A percentile compares a stretch with the other conserved stretches of the same genome.
Evolutionary conservation across 2,329 filamentous ascomycete species (phyloP).

Genomic region (Fusarium continuum): DNA sequence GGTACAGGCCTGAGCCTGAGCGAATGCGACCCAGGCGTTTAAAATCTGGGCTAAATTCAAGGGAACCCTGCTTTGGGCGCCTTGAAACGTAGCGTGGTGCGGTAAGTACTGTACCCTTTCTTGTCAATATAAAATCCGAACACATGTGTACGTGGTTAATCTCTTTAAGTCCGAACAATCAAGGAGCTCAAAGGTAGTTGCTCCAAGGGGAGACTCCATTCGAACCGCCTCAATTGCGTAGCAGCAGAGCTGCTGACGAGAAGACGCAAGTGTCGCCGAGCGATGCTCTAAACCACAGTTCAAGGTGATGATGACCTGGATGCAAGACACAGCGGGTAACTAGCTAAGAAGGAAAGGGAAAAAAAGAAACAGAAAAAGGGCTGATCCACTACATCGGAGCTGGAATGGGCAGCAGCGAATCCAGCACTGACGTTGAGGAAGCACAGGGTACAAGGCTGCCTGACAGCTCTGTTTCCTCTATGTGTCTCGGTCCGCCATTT

Average conservation of each 20-base stretch:
- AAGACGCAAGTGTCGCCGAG: constrained; percentile 3
- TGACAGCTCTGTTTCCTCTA: constrained; percentile 14
- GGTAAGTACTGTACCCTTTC: background rate
- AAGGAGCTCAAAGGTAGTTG: background rate
- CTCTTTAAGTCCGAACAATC: constrained; percentile 6
- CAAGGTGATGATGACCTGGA: constrained; percentile 28
- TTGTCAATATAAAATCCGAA: constrained; percentile 15
- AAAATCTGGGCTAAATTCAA: constrained; percentile 23
- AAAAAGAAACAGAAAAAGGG: too few relatives aligned
- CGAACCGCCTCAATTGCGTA: constrained; percentile 2
- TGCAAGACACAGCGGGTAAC: constrained; percentile 26
- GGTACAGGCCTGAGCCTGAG: background rate
- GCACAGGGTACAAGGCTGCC: constrained; percentile 12
- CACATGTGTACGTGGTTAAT: background rate
- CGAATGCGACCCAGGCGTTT: background rate
- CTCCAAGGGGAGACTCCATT: background rate
- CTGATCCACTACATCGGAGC: constrained; percentile 31
- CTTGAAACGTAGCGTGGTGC: constrained; percentile 12
- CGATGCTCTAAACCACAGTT: too few relatives aligned
- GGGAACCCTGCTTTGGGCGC: background rate
- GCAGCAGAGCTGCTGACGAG: background rate
- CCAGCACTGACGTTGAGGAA: background rate
- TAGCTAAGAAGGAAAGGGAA: constrained; percentile 11
- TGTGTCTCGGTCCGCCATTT: constrained; percentile 32
- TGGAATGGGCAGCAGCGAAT: constrained; percentile 15